Conservation (phyloP, 495 filamentous ascomycete genomes). For the Trichocladium uniseriatum region DNA sequence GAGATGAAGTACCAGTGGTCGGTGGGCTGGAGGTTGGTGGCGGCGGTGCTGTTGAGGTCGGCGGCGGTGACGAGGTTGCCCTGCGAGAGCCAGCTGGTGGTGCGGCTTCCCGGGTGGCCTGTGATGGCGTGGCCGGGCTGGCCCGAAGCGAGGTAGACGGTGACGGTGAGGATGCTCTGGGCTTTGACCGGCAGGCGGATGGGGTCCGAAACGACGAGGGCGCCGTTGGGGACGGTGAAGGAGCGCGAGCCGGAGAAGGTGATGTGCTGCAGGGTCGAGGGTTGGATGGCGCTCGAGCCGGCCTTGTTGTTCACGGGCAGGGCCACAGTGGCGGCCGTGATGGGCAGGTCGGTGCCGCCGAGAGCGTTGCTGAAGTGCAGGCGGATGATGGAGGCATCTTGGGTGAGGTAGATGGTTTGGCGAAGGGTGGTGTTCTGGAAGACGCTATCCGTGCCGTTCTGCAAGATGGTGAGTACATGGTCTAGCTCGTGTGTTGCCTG, state of each 20-base stretch:
- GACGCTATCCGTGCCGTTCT: constrained; percentile 22
- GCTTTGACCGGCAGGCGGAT: constrained; percentile 39
- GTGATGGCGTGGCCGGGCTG: constrained; percentile 46
- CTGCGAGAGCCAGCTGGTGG: constrained; percentile 39
- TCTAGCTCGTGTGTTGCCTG: no score
- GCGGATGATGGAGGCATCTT: constrained; percentile 41
- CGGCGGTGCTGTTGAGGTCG: constrained; percentile 23
- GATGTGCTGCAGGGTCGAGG: constrained; percentile 32
- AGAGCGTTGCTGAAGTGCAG: constrained; percentile 54
- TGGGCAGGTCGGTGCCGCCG: constrained; percentile 44
- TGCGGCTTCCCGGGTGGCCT: constrained; percentile 51
- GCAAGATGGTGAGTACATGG: neutral
- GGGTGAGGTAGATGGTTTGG: constrained; percentile 49
- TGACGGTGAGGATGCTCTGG: constrained; percentile 41
- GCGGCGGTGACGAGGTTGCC: constrained; percentile 40
- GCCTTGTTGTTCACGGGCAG: constrained; percentile 34
- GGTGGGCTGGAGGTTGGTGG: constrained; percentile 14
- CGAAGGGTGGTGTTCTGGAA: constrained; percentile 48
- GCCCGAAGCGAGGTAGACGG: constrained; percentile 46
- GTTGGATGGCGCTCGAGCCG: constrained; percentile 38
- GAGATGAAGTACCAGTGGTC: constrained; percentile 48
- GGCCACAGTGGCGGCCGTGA: constrained; percentile 47
- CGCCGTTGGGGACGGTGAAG: constrained; percentile 45
- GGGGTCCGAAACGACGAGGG: constrained; percentile 50
- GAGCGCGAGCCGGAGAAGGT: constrained; percentile 41